Base-by-base conservation (phyloP, 176 grass and related monocot genomes). In the Cenchrus purpureus region DNA sequence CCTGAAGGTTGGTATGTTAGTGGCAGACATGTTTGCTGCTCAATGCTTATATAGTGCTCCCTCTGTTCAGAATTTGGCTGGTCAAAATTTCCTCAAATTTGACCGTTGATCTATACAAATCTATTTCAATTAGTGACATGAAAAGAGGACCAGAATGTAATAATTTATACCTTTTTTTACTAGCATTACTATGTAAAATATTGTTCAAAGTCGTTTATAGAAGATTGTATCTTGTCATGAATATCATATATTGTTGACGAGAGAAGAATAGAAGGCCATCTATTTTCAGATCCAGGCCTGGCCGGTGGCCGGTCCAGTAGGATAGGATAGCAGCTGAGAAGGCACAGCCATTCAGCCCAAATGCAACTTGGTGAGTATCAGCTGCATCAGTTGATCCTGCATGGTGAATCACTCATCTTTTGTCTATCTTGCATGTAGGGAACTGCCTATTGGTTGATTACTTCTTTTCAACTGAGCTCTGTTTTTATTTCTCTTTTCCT, bases 381-480 rank as follows among this genome's bases (percentile, higher is more conserved):
- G 12, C 40, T 20, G 12, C 20, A 12, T 9, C 52, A 60, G 20
- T 58, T 48, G 65, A 14, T 51, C 5, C 28, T 42, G 20, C 25
- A 81, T 58, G 16, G 43, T 43, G 75, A 71, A 55, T 80, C n/a
- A 73, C 9, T 44, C 20, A 6, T 31, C 44, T 80, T 6, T 67
- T 83, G 16, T 56, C 31, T 84, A 51, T 79, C 12, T 73, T 88
- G 74, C 48, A 54, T 65, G 66, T 28, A 20, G 43, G 40, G 25
- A 51, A 51, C 49, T 51, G 11, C 43, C 44, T 4, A 63, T 55
- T 72, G 22, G 28, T 19, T 54, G 50, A 48, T n/a, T 65, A 79
- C 57, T 79, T 83, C 17, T 71, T 84, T 77, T 73, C 37, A 56
- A 73, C 51, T 50, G 63, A 73, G 49, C 67, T 84, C 29, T 73